Evolutionary conservation across 208 protist genomes (phyloP).

Genomic region (Wallacemonas sp.): DNA sequence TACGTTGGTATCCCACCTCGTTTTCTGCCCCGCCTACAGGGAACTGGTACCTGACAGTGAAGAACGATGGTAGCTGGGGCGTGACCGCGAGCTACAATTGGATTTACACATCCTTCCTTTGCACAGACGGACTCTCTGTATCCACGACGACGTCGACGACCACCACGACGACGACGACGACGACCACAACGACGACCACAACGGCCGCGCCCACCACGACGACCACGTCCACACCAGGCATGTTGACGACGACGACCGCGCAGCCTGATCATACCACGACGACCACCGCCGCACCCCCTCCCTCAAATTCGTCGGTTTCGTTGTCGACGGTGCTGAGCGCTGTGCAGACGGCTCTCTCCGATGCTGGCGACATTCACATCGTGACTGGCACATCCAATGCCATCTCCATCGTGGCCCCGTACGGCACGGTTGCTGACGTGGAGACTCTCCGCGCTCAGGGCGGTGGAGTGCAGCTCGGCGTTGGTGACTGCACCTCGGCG

Average conservation of each 20-base stretch:
- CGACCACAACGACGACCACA: neutral
- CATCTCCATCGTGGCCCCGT: constrained; percentile 11
- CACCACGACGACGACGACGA: constrained; percentile 20
- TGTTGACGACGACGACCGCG: constrained; percentile 24
- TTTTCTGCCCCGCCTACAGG: constrained; percentile 17
- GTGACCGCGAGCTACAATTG: constrained; percentile 18
- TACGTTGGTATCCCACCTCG: constrained; percentile 28
- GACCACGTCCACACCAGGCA: constrained; percentile 15
- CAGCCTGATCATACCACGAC: constrained; percentile 16
- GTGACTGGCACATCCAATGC: constrained; percentile 1
- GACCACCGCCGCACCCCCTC: constrained; percentile 18
- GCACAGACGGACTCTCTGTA: constrained; percentile 24
- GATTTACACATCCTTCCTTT: constrained; percentile 30
- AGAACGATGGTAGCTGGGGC: constrained; percentile 36
- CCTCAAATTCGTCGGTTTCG: constrained; percentile 5
- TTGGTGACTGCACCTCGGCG: constrained; percentile 1
- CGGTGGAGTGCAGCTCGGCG: constrained; percentile 6
- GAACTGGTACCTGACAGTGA: constrained; percentile 37
- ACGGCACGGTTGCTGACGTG: neutral
- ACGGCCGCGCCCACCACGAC: constrained; percentile 8
- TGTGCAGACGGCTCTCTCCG: constrained; percentile 1
- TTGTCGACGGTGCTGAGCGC: constrained; percentile 1
- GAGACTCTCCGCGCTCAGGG: constrained; percentile 4
- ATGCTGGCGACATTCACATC: constrained; percentile 7
- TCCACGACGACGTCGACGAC: constrained; percentile 16